Evolutionary conservation across 257 asterid genomes (phyloP).

Genomic region (Apocynum venetum): DNA sequence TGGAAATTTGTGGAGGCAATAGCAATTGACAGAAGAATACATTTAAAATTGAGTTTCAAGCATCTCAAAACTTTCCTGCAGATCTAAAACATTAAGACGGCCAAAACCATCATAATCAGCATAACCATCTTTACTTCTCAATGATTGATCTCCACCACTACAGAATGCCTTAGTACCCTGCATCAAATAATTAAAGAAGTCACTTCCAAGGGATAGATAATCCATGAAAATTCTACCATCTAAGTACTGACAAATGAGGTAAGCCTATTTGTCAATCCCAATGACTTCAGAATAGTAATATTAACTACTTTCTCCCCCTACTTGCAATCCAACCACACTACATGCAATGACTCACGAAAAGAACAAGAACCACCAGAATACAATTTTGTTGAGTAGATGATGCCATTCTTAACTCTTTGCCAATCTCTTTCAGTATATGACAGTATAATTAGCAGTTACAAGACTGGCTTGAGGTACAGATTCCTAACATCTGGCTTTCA

Average conservation of each 20-base stretch:
- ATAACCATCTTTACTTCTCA: constrained; percentile 83
- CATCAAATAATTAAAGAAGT: constrained; percentile 3
- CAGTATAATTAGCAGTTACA: background rate
- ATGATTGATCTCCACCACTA: constrained; percentile 94
- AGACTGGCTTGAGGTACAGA: background rate
- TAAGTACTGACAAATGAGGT: background rate
- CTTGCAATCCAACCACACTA: background rate
- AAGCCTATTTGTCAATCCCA: background rate
- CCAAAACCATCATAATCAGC: constrained; percentile 75
- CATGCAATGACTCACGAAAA: background rate
- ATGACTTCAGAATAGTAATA: background rate
- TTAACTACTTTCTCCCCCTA: background rate
- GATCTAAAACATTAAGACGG: constrained; percentile 87
- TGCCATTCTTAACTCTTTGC: background rate
- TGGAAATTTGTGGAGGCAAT: background rate
- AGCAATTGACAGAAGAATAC: background rate
- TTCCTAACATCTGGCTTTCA: background rate
- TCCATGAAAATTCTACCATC: background rate
- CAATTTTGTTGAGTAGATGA: background rate
- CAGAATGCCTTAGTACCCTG: constrained; percentile 87
- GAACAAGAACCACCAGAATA: background rate
- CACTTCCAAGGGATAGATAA: background rate
- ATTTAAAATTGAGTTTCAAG: background rate
- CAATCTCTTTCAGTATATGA: background rate
- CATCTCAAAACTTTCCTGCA: constrained; percentile 48